Conservation (phyloP, 1,284 basidiomycete species). For the Volvariella surrecta region DNA sequence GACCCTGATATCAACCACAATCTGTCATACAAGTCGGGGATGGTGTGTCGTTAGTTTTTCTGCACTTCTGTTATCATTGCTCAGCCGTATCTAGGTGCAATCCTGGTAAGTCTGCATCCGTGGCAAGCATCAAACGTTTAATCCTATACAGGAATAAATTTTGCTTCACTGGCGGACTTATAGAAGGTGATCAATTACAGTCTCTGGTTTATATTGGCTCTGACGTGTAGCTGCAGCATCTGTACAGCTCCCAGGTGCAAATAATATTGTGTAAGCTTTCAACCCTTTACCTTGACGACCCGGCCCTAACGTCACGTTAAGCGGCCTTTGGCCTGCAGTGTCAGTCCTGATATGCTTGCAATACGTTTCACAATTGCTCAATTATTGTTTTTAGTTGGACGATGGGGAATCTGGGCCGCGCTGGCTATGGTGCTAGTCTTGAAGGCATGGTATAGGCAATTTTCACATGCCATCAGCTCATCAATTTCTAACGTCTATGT, state of each 20-base stretch:
- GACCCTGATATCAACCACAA: conserved; percentile 20
- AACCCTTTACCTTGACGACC: background rate
- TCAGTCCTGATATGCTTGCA: conserved; percentile 8
- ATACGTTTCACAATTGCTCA: background rate
- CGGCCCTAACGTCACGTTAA: background rate
- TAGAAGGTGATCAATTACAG: conserved; percentile 33
- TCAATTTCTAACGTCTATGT: background rate
- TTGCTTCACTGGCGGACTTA: conserved; percentile 73
- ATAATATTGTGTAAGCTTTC: conserved; percentile 27
- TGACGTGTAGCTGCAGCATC: conserved; percentile 31
- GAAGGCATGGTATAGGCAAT: conserved; percentile 35
- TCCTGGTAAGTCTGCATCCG: conserved; percentile 15
- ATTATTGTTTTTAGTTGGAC: conserved; percentile 20
- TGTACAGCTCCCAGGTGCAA: conserved; percentile 53
- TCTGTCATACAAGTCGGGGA: conserved; percentile 20
- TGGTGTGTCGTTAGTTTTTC: conserved; percentile 13
- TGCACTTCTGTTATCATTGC: background rate
- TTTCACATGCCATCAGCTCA: background rate
- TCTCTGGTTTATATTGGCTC: conserved; percentile 13
- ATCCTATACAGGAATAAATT: conserved; percentile 43
- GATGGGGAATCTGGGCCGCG: conserved; percentile 59
- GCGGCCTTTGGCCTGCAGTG: conserved; percentile 55
- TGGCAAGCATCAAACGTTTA: background rate
- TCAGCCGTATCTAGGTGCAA: conserved; percentile 19
- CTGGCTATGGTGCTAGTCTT: conserved; percentile 59